Percentiles rank a stretch among this genome's conserved stretches.
These are phyloP conservation scores for Firmiana major DNA, from an alignment of 345 rosid species.

Conservation along the genomic window DNA sequence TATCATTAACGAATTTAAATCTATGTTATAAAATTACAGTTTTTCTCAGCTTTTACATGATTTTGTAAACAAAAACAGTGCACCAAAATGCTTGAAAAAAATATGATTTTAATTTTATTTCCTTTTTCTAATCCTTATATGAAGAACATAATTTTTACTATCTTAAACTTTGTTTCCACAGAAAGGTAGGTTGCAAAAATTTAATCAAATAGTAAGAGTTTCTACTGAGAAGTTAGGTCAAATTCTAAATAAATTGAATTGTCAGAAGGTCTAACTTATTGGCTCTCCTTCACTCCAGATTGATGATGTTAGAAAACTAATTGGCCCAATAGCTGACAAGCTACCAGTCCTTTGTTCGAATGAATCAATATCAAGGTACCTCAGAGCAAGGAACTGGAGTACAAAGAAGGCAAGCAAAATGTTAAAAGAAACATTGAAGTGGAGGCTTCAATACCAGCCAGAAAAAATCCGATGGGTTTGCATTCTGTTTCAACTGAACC, in stretches of 20 bases:
- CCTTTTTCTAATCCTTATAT: not conserved
- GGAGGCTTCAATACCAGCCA: constrained; percentile 69
- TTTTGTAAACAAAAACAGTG: too few species aligned
- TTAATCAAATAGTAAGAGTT: not conserved
- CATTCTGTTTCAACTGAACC: not conserved
- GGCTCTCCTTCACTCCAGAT: constrained; percentile 34
- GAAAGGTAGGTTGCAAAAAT: not conserved
- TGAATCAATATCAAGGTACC: constrained; percentile 53
- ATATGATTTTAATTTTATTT: not conserved
- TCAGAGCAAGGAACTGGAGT: constrained; percentile 66
- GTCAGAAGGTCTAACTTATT: constrained; percentile 1
- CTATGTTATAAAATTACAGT: not conserved
- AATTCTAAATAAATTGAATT: not conserved
- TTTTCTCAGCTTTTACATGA: too few species aligned
- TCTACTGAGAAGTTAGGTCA: not conserved
- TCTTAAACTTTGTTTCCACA: not conserved
- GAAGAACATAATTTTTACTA: not conserved
- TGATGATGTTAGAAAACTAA: constrained; percentile 50
- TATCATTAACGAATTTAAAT: not conserved
- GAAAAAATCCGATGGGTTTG: constrained; percentile 68
- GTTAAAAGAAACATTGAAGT: constrained; percentile 63
- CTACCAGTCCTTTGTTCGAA: constrained; percentile 51
- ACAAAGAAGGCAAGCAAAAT: constrained; percentile 65
- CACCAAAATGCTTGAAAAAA: not conserved
- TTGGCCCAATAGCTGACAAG: constrained; percentile 54